phyloP scores from a whole-genome alignment of 768 basidiomycete species.

The Naganishia antarctica region DNA sequence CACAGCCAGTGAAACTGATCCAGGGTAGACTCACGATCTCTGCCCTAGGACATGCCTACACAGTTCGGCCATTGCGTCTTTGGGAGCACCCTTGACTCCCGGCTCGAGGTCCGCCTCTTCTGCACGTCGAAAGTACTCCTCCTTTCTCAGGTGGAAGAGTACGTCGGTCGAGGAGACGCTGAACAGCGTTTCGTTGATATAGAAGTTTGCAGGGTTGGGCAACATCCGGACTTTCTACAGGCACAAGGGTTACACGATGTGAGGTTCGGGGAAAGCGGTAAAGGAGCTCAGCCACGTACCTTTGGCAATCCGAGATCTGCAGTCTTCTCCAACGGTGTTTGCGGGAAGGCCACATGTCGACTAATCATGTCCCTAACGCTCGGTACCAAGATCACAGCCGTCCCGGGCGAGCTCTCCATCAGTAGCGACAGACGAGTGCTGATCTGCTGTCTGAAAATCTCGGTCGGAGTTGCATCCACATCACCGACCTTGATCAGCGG shows the following conservation, averaged over 20 bases:
- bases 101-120: conserved; percentile 56
- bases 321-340: conserved; percentile 53
- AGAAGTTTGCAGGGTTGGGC: conserved; percentile 81
- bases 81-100: conserved; percentile 45
- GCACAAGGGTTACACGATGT: background rate
- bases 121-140: conserved; percentile 68
- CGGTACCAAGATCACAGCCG: conserved; percentile 72
- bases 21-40: conserved; percentile 59
- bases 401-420: conserved; percentile 61
- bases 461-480: conserved; percentile 59
- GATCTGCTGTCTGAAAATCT: conserved; percentile 67
- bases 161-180: conserved; percentile 78
- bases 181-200: conserved; percentile 76
- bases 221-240: conserved; percentile 70
- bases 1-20: background rate
- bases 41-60: conserved; percentile 80
- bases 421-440: conserved; percentile 58
- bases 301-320: conserved; percentile 46
- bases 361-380: conserved; percentile 75
- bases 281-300: conserved; percentile 34
- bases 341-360: conserved; percentile 78
- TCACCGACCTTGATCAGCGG: conserved; percentile 71
- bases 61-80: conserved; percentile 71
- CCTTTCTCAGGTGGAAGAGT: conserved; percentile 79
- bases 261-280: too few species aligned